Base-by-base conservation (phyloP, 495 filamentous ascomycete genomes). In the Penicillium simplicissimum region DNA sequence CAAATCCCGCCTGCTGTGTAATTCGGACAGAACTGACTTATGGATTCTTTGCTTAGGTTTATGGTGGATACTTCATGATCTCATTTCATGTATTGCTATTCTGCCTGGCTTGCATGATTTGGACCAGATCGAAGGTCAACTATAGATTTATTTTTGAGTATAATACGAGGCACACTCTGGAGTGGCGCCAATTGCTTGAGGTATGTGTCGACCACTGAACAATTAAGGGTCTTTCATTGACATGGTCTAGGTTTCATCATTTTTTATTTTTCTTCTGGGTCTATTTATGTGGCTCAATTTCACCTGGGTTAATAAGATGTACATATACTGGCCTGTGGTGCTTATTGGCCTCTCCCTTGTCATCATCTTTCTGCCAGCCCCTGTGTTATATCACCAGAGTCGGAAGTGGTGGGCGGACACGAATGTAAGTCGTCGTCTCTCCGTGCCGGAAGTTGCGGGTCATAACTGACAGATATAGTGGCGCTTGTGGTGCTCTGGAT, bases 111-210 rank as follows among this genome's bases (percentile, higher is more conserved):
- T 94, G 92, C 69, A 83, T 87, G 56, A 76, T 96, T 51, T 98
- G 92, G 91, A 84, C 87, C 4, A 78, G 75, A 43, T 85, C 88
- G 62, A 94, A 92, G 73, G 91, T 98, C 68, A 98, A 98, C 69
- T 96, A 97, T 73, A 83, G 86, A 34, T 98, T 98, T 76, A 90
- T 98, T 67, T 98, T 98, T 70, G 95, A 98, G 74, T 96, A 95
- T 68, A 92, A 97, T 77, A 85, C 87, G 47, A 83, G 93, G 65
- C 84, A 95, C 75, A 84, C 87, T 49, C 75, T 98, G 38, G 90
- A 97, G 69, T 97, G 93, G 90, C 87, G 90, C 69, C 88, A 97
- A 68, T 80, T 97, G 42, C 79, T 87, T n/a, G 90, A 92, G 76
- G 85, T 87, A 75, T 55, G 69, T 45, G 19, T 45, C 19, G 14